Evolutionary conservation across 352 stramenopile species (phyloP), one percentile per base, ranked within the genome.

Genomic region (Aphanomyces cochlioides): DNA sequence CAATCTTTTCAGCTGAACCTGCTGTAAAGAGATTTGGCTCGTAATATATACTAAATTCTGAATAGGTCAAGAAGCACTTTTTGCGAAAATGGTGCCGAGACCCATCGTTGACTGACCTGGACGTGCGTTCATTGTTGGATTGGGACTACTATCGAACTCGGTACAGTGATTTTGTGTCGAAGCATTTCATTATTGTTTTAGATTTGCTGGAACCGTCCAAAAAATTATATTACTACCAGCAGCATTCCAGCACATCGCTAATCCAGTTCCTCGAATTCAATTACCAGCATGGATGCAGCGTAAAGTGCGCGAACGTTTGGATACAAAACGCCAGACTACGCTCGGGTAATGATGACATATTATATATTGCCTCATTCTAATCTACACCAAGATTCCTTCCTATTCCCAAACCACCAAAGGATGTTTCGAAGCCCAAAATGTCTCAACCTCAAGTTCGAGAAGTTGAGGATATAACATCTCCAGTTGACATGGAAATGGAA

Each of bases 181-280:
- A 50, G 37, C 2, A 13, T 38, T 36, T 45, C 10, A 34, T 17
- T 21, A n/a, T 45, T n/a, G 10, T 21, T 19, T 8, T 56, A 67
- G 59, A 34, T 93, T 90, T 66, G 84, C 83, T 10, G 84, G 81
- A 40, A 98, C 93, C 0, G 96, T 99, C 41, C 96, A 98, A 64
- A 99, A 99, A 76, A 99, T 99, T 78, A 99, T 99, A 72, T 99
- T 96, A 8, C 98, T 99, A 50, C 97, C 97, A 10, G 97, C 97
- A 34, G 97, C 95, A 19, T 92, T 99, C 67, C 97, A 99, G 77
- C 97, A 98, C 67, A 82, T 99, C 3, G 74, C 73, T 15, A 99
- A 99, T 78, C 97, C 97, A 5, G 96, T 99, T 7, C 96, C 97
- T 4, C 85, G 96, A 7, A 95, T 99, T 53, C 78, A 90, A 47